A percentile compares a stretch with the other conserved stretches of the same genome.
Evolutionary conservation across 1,139 yeast genomes (phyloP).

Genomic region (Taiozyma sp.): DNA sequence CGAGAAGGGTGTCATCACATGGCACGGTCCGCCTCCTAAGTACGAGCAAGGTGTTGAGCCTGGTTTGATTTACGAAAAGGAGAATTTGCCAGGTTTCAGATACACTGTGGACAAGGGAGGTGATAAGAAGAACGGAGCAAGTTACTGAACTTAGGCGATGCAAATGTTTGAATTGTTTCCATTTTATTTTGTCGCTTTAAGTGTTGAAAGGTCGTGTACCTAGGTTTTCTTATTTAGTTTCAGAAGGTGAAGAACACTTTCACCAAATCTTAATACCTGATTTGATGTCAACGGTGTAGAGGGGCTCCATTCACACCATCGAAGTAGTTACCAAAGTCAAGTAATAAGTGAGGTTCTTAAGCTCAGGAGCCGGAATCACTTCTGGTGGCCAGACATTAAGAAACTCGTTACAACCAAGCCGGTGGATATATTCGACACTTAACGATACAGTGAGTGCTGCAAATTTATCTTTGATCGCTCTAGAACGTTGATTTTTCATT

Average conservation of each 20-base stretch:
- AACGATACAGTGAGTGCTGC: no score
- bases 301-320: no score
- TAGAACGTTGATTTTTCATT: no score
- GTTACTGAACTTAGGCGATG: background rate
- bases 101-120: background rate
- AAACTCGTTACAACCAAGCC: no score
- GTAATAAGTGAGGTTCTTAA: no score
- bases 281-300: background rate
- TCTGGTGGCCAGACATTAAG: no score
- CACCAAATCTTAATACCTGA: background rate
- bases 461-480: no score
- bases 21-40: slow-evolving; percentile 61
- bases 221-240: background rate
- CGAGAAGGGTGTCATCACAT: slow-evolving; percentile 51
- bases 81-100: background rate
- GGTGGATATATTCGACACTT: no score
- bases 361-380: no score
- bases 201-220: no score
- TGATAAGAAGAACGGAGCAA: background rate
- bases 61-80: background rate
- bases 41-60: slow-evolving; percentile 22
- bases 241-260: background rate
- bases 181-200: background rate
- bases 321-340: no score
- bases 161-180: background rate